These are phyloP conservation scores for Termitomyces titanicus DNA, from an alignment of 768 basidiomycete species.

Conservation along the genomic window DNA sequence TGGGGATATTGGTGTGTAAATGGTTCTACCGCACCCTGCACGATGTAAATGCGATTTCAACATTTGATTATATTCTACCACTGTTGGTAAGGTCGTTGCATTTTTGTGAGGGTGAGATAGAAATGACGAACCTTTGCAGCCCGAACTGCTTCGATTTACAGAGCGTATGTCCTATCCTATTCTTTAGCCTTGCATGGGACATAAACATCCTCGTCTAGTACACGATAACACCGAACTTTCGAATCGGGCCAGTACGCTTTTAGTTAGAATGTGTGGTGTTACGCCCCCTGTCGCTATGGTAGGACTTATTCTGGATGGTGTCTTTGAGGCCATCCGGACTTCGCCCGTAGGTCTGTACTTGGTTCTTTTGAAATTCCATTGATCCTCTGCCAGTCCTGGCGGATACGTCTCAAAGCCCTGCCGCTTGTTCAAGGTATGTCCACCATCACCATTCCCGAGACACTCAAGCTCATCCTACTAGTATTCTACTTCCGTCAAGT, in stretches of 20 bases:
- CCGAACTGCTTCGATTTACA: slow-evolving; percentile 72
- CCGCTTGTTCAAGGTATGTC: slow-evolving; percentile 73
- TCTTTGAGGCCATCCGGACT: slow-evolving; percentile 73
- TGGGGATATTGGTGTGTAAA: slow-evolving; percentile 65
- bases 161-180: slow-evolving; percentile 42
- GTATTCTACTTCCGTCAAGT: slow-evolving; percentile 89
- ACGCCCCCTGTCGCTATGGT: slow-evolving; percentile 71
- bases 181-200: background rate
- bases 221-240: slow-evolving; percentile 74
- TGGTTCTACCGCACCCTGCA: slow-evolving; percentile 76
- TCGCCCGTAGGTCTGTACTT: slow-evolving; percentile 53
- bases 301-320: slow-evolving; percentile 61
- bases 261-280: slow-evolving; percentile 85
- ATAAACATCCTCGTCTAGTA: slow-evolving; percentile 34
- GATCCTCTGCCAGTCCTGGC: slow-evolving; percentile 63
- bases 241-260: slow-evolving; percentile 58
- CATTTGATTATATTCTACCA: slow-evolving; percentile 80
- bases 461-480: slow-evolving; percentile 19
- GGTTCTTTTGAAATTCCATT: background rate
- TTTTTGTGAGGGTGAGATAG: background rate
- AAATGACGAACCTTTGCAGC: slow-evolving; percentile 33
- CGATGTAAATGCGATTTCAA: slow-evolving; percentile 70
- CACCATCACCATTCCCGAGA: background rate
- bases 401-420: slow-evolving; percentile 80
- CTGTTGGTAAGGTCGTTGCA: slow-evolving; percentile 53